These are phyloP conservation scores for Sphenostylis stenocarpa DNA, from an alignment of 306 rosid genomes.

Conservation along the genomic window DNA sequence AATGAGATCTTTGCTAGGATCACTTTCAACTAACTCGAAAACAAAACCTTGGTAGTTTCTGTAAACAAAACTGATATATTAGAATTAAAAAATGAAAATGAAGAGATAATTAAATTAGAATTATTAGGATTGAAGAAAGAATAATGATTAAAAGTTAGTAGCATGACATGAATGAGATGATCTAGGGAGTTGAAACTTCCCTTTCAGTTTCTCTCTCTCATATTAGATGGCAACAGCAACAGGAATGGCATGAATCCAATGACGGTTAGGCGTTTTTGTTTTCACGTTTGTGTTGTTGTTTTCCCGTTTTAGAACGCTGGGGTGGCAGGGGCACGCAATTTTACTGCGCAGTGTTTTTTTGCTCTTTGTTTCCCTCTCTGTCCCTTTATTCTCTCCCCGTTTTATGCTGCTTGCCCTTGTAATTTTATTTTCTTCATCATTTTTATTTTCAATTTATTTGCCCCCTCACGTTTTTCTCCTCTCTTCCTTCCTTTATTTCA, in stretches of 20 bases:
- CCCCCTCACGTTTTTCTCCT: background rate
- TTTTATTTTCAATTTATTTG: background rate
- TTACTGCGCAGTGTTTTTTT: background rate
- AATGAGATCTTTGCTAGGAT: too few species aligned
- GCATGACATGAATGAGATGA: background rate
- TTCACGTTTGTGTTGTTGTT: background rate
- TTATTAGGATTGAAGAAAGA: background rate
- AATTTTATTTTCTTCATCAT: background rate
- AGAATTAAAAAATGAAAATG: background rate
- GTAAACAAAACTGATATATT: background rate
- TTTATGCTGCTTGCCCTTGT: conserved; percentile 16
- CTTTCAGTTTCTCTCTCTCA: too few species aligned
- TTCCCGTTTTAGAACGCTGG: background rate
- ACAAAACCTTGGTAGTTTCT: too few species aligned
- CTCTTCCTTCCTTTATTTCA: conserved; percentile 21
- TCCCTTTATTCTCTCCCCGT: conserved; percentile 24
- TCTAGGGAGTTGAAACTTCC: background rate
- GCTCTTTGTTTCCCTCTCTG: background rate
- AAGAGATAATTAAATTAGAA: background rate
- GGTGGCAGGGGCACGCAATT: background rate
- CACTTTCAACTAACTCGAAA: too few species aligned
- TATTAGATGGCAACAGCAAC: background rate
- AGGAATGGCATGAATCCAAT: background rate
- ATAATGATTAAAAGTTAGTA: background rate
- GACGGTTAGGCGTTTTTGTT: conserved; percentile 26